phyloP scores from a whole-genome alignment of 2,329 filamentous ascomycete species.

The Alternaria novae-zelandiae region DNA sequence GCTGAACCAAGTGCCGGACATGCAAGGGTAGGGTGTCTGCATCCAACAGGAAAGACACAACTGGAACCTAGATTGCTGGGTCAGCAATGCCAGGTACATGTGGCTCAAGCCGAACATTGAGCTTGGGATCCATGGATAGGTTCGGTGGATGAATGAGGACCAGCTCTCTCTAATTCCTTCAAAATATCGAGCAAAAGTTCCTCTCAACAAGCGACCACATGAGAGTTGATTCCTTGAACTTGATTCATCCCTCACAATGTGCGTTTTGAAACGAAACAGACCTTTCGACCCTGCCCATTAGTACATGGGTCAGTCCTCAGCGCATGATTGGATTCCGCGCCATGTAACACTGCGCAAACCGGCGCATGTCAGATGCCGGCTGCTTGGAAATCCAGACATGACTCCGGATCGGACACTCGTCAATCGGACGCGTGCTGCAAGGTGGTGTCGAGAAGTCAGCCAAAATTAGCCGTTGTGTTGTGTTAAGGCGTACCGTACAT shows the following conservation, averaged over 20 bases:
- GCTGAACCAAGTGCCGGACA: not conserved
- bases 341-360: slow-evolving; percentile 8
- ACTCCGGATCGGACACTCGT: slow-evolving; percentile 8
- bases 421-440: slow-evolving; percentile 9
- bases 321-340: slow-evolving; percentile 3
- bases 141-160: no score
- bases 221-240: not conserved
- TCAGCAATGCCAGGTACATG: not conserved
- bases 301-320: not conserved
- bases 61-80: not conserved
- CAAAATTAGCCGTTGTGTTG: slow-evolving; percentile 1
- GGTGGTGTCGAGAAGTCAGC: slow-evolving; percentile 1
- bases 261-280: slow-evolving; percentile 11
- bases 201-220: not conserved
- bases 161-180: not conserved
- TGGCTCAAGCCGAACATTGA: not conserved
- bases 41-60: not conserved
- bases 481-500: not conserved
- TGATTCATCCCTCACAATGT: not conserved
- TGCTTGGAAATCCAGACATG: slow-evolving; percentile 7
- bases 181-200: not conserved
- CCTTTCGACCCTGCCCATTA: not conserved
- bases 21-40: not conserved
- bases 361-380: slow-evolving; percentile 9
- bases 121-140: not conserved